These are phyloP conservation scores for Leptomonas seymouri DNA, from an alignment of 208 protist species.

Conservation along the genomic window DNA sequence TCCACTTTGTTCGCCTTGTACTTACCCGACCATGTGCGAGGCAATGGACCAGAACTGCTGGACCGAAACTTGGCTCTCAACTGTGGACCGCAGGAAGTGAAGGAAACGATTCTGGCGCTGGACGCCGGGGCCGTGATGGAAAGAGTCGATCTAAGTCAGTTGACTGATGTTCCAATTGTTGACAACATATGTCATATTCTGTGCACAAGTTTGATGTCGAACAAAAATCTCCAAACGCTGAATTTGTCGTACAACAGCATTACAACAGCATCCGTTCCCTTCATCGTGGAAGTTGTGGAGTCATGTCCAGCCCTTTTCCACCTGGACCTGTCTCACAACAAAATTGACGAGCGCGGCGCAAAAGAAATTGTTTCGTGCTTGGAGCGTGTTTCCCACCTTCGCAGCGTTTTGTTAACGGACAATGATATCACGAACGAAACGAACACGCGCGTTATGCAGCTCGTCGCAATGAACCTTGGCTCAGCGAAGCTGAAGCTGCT, in stretches of 20 bases:
- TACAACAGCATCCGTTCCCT: conserved; percentile 52
- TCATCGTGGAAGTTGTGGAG: conserved; percentile 65
- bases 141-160: conserved; percentile 56
- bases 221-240: conserved; percentile 44
- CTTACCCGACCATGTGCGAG: conserved; percentile 38
- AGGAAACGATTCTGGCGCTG: conserved; percentile 54
- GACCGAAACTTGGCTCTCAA: conserved; percentile 74
- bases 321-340: conserved; percentile 79
- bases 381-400: conserved; percentile 46
- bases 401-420: conserved; percentile 41
- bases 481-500: conserved; percentile 72
- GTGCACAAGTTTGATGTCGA: conserved; percentile 51
- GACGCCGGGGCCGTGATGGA: conserved; percentile 52
- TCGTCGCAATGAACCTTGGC: conserved; percentile 73
- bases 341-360: conserved; percentile 66
- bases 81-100: conserved; percentile 58
- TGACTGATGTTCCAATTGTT: conserved; percentile 40
- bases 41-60: conserved; percentile 32
- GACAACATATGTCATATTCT: conserved; percentile 69
- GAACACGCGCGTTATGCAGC: conserved; percentile 52
- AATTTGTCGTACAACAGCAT: conserved; percentile 77
- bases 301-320: conserved; percentile 42
- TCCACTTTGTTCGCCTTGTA: conserved; percentile 41
- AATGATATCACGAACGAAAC: conserved; percentile 60
- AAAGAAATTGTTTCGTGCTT: conserved; percentile 48